Evolutionary conservation across 2,329 filamentous ascomycete genomes (phyloP).

Genomic region (Cladosporium cucumerinum): DNA sequence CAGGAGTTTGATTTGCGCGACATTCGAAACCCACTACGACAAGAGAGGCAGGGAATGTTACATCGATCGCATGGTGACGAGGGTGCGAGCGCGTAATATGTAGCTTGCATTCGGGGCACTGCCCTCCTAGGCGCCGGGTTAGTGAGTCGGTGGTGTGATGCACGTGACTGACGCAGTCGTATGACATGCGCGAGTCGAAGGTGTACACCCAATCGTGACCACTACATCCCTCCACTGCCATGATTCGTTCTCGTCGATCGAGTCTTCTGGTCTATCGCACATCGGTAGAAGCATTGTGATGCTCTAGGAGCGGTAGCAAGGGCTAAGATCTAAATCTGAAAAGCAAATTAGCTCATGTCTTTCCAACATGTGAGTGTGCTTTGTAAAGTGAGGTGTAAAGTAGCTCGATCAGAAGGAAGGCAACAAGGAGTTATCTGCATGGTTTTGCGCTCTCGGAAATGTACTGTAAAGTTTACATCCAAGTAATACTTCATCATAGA

Average conservation of each 20-base stretch:
- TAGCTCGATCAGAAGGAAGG: conserved; percentile 16
- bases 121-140: background rate
- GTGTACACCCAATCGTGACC: background rate
- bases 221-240: background rate
- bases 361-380: background rate
- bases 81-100: background rate
- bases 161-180: background rate
- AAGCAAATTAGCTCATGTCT: background rate
- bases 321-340: background rate
- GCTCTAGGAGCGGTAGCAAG: background rate
- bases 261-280: background rate
- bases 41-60: background rate
- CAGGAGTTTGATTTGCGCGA: background rate
- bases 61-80: background rate
- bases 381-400: background rate
- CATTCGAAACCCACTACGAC: background rate
- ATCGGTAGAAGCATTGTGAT: background rate
- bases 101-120: background rate
- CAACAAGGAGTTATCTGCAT: conserved; percentile 18
- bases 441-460: conserved; percentile 16
- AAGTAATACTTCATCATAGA: conserved; percentile 16
- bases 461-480: conserved; percentile 17
- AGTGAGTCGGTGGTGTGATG: background rate
- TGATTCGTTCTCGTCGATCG: background rate
- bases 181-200: background rate